Conservation (phyloP, 768 basidiomycete species). For the Megacollybia marginata region DNA sequence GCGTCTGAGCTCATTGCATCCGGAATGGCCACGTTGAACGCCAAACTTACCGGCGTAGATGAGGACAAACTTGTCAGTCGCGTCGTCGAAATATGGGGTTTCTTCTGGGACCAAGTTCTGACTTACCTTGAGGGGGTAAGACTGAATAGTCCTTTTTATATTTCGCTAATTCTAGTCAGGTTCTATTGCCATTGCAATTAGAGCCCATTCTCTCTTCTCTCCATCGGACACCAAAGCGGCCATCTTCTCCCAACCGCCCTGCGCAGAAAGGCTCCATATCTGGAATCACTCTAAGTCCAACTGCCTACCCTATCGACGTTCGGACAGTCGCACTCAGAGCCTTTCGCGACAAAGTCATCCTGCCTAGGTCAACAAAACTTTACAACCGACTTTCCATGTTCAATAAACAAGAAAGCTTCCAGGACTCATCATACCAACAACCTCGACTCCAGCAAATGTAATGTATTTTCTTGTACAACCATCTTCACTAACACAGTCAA, state of each 20-base stretch:
- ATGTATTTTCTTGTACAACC: neutral
- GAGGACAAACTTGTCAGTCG: conserved; percentile 72
- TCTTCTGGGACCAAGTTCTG: conserved; percentile 88
- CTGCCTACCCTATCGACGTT: conserved; percentile 64
- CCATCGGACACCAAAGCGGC: conserved; percentile 52
- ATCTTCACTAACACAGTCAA: conserved; percentile 17
- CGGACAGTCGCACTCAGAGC: conserved; percentile 72
- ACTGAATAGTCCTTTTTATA: conserved; percentile 4
- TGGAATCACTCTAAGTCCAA: conserved; percentile 18
- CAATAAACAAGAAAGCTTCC: conserved; percentile 47
- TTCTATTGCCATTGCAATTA: conserved; percentile 54
- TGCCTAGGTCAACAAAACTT: conserved; percentile 54
- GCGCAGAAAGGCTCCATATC: conserved; percentile 39
- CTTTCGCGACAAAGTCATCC: conserved; percentile 74
- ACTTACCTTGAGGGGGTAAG: conserved; percentile 84
- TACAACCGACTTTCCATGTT: conserved; percentile 47
- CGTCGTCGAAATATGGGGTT: conserved; percentile 84
- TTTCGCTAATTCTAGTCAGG: conserved; percentile 23
- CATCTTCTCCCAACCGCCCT: conserved; percentile 42
- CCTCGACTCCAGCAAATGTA: conserved; percentile 81
- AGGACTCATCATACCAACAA: conserved; percentile 50
- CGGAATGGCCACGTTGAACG: conserved; percentile 90
- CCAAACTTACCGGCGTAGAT: conserved; percentile 69
- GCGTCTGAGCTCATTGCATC: conserved; percentile 75
- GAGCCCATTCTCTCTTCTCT: conserved; percentile 61